A percentile compares a stretch with the other conserved stretches of the same genome.
These are phyloP conservation scores for Chaetoscypha palmicola DNA, from an alignment of 2,329 filamentous ascomycete species.

Conservation along the genomic window DNA sequence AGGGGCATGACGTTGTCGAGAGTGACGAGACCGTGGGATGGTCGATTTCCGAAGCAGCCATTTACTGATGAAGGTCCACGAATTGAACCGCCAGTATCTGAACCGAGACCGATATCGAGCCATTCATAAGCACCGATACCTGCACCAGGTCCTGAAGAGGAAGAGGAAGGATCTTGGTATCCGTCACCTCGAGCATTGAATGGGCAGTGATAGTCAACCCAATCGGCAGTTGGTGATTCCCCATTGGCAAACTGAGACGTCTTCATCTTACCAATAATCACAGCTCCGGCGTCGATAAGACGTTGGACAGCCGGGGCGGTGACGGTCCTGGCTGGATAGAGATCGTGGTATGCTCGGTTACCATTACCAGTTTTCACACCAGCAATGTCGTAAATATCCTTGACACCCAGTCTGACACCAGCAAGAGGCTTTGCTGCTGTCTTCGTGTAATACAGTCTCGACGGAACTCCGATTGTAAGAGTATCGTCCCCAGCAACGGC, in stretches of 20 bases:
- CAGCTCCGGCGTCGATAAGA: constrained; percentile 53
- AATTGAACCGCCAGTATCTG: constrained; percentile 42
- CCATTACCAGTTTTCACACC: constrained; percentile 51
- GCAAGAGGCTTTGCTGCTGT: constrained; percentile 48
- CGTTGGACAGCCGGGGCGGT: constrained; percentile 46
- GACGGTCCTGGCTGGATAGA: constrained; percentile 40
- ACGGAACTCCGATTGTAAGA: constrained; percentile 47
- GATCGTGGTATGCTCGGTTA: constrained; percentile 49
- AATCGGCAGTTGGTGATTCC: constrained; percentile 40
- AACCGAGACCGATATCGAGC: constrained; percentile 42
- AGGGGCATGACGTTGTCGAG: constrained; percentile 41
- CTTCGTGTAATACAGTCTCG: constrained; percentile 50
- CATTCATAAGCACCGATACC: constrained; percentile 41
- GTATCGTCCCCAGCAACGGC: constrained; percentile 33
- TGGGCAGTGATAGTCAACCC: constrained; percentile 33
- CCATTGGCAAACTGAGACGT: constrained; percentile 37
- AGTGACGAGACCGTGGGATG: constrained; percentile 38
- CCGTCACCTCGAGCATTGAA: constrained; percentile 38
- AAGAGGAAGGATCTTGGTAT: constrained; percentile 38
- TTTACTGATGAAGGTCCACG: constrained; percentile 39
- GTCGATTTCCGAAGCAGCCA: constrained; percentile 42
- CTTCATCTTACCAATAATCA: constrained; percentile 46
- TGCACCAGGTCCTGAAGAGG: constrained; percentile 38
- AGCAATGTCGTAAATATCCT: constrained; percentile 54
- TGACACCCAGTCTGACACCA: constrained; percentile 54